Conservation (phyloP, 1,284 basidiomycete genomes). For the Cutaneotrichosporon mucoides region DNA sequence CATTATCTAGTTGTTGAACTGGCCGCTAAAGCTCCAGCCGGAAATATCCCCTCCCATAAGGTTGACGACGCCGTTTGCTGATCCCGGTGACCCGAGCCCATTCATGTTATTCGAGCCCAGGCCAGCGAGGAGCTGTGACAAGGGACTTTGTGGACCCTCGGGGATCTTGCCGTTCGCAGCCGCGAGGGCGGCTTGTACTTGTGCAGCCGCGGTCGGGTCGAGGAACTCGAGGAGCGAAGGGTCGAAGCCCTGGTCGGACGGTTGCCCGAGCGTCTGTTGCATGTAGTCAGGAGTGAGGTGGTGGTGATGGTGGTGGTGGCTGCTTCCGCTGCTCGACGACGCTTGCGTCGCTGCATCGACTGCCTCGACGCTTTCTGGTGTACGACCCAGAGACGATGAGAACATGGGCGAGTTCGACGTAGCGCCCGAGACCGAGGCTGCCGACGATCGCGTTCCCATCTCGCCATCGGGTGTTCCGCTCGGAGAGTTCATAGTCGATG, state of each 20-base stretch:
- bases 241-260: constrained; percentile 1
- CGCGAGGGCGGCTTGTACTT: not conserved
- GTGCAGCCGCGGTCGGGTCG: not conserved
- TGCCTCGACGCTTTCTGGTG: constrained; percentile 13
- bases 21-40: not conserved
- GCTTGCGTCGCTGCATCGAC: constrained; percentile 6
- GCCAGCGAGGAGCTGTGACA: not conserved
- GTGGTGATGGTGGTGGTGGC: no score
- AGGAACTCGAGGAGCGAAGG: constrained; percentile 10
- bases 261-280: not conserved
- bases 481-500: not conserved
- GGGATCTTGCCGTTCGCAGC: not conserved
- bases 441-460: not conserved
- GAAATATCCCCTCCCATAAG: not conserved
- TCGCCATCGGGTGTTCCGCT: not conserved
- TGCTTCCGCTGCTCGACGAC: no score
- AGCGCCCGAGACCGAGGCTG: not conserved
- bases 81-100: not conserved
- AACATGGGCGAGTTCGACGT: not conserved
- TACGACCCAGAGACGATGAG: constrained; percentile 10
- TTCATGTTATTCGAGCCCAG: not conserved
- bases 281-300: not conserved
- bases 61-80: not conserved
- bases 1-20: not conserved
- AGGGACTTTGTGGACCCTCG: not conserved